These are phyloP conservation scores for Starmera stellimalicola DNA, from an alignment of 1,139 yeast species.

Conservation along the genomic window DNA sequence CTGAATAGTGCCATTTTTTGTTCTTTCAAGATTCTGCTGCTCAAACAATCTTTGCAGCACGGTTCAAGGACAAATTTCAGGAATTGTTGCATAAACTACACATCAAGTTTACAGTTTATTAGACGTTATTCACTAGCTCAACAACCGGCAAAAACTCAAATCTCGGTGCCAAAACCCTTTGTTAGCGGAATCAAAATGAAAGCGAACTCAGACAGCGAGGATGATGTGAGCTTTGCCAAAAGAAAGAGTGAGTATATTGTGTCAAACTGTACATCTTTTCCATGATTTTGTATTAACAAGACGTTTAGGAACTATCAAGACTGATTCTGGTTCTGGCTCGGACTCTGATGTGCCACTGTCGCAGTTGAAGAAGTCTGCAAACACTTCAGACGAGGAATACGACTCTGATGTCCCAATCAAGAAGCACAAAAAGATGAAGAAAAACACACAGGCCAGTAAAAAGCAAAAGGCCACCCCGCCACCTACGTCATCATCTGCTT, in stretches of 20 bases:
- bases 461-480: constrained; percentile 3
- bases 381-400: constrained; percentile 10
- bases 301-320: constrained; percentile 2
- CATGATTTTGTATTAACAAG: neutral
- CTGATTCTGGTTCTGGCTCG: constrained; percentile 9
- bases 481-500: constrained; percentile 1
- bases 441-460: constrained; percentile 4
- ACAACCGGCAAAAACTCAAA: no score
- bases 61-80: no score
- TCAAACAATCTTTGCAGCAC: no score
- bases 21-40: no score
- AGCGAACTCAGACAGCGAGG: constrained; percentile 19
- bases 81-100: no score
- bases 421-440: constrained; percentile 1
- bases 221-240: constrained; percentile 14
- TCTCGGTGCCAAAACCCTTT: no score
- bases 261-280: neutral
- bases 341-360: constrained; percentile 16
- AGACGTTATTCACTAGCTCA: no score
- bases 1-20: no score
- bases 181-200: no score
- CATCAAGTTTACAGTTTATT: no score
- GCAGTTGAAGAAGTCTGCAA: constrained; percentile 6
- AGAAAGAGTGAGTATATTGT: constrained; percentile 3
- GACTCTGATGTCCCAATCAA: constrained; percentile 12